These are phyloP conservation scores for Gymnopilus junonius DNA, from an alignment of 768 basidiomycete species.

Conservation along the genomic window DNA sequence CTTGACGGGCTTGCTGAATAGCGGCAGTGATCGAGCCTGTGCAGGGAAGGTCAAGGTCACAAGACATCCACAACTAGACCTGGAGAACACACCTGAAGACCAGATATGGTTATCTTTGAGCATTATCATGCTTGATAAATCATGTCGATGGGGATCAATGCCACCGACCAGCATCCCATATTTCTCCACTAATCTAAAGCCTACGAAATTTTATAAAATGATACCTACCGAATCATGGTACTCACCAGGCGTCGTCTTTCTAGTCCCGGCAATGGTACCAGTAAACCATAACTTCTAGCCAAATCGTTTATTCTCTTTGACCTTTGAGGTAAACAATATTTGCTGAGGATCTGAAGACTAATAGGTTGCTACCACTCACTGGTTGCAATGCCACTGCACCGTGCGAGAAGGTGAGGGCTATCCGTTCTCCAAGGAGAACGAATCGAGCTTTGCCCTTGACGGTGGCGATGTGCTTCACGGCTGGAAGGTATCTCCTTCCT, in stretches of 20 bases:
- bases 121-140: conserved; percentile 99
- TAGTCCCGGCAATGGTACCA: conserved; percentile 91
- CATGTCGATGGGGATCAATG: conserved; percentile 93
- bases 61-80: neutral
- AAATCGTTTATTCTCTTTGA: conserved; percentile 83
- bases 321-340: conserved; percentile 43
- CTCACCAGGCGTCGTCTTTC: conserved; percentile 94
- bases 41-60: neutral
- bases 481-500: conserved; percentile 82
- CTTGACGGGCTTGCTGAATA: conserved; percentile 81
- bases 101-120: conserved; percentile 99
- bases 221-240: neutral
- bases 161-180: conserved; percentile 99
- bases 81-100: conserved; percentile 71
- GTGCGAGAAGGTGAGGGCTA: conserved; percentile 89
- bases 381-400: conserved; percentile 97
- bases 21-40: conserved; percentile 90
- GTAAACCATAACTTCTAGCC: conserved; percentile 79
- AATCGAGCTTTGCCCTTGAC: conserved; percentile 89
- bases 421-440: conserved; percentile 88
- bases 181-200: conserved; percentile 96
- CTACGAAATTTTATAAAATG: conserved; percentile 36
- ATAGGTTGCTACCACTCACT: conserved; percentile 50
- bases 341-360: neutral
- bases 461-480: conserved; percentile 89